A percentile compares a stretch with the other conserved stretches of the same genome.
Conservation (phyloP, 2,329 filamentous ascomycete genomes). For the Lecanicillium sp. region DNA sequence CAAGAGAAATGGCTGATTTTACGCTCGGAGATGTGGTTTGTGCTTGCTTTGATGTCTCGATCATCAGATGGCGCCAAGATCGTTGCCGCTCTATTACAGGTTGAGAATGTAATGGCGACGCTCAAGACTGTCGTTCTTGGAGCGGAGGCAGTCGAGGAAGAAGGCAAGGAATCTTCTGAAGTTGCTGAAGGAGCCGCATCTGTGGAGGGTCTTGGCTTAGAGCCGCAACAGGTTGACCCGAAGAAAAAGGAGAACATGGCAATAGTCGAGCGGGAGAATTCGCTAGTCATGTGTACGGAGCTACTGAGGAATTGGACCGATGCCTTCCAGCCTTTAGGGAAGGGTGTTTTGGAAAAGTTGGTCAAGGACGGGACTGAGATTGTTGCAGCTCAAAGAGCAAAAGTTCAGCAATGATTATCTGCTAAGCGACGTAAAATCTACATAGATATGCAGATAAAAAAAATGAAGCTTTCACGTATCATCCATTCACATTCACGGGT, state of each 20-base stretch:
- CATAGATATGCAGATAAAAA: neutral
- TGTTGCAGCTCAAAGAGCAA: constrained; percentile 21
- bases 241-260: constrained; percentile 35
- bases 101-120: constrained; percentile 31
- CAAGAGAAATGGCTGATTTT: constrained; percentile 52
- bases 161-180: constrained; percentile 12
- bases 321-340: constrained; percentile 30
- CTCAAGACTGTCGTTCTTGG: constrained; percentile 43
- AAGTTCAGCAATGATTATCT: constrained; percentile 6
- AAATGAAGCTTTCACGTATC: neutral
- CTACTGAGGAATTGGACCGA: constrained; percentile 36
- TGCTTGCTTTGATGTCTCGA: constrained; percentile 51
- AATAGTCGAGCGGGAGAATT: constrained; percentile 52
- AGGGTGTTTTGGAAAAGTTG: constrained; percentile 36
- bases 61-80: constrained; percentile 38
- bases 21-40: constrained; percentile 53
- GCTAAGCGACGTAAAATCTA: neutral
- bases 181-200: constrained; percentile 11
- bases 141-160: constrained; percentile 9
- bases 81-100: constrained; percentile 33
- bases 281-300: constrained; percentile 48
- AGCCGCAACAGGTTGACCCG: constrained; percentile 39
- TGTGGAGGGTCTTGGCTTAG: constrained; percentile 27
- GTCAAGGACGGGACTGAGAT: constrained; percentile 41
- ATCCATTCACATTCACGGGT: constrained; percentile 19